phyloP scores from a whole-genome alignment of 2,329 filamentous ascomycete genomes.

The Penicillium crustosum region DNA sequence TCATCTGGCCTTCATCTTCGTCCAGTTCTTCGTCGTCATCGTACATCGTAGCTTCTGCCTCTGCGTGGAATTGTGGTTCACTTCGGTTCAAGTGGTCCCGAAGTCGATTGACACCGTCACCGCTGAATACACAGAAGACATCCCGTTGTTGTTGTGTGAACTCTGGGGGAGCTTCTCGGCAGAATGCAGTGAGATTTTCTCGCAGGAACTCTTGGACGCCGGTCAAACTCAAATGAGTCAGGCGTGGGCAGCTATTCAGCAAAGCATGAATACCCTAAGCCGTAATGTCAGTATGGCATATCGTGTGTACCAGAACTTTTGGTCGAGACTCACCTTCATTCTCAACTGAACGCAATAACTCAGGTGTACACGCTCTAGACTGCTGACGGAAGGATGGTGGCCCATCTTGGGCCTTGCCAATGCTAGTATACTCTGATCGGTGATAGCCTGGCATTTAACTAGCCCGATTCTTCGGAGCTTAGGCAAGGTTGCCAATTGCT shows the following conservation, averaged over 20 bases:
- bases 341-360: constrained; percentile 90
- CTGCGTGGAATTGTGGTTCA: constrained; percentile 32
- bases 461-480: constrained; percentile 93
- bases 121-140: constrained; percentile 97
- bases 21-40: constrained; percentile 47
- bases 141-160: constrained; percentile 94
- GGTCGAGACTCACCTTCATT: constrained; percentile 62
- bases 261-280: constrained; percentile 80
- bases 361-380: constrained; percentile 87
- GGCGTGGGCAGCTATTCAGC: constrained; percentile 83
- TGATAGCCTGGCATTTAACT: constrained; percentile 90
- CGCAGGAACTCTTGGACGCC: constrained; percentile 88
- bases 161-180: constrained; percentile 80
- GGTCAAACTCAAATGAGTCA: constrained; percentile 92
- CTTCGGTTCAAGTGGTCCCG: constrained; percentile 71
- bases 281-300: constrained; percentile 1
- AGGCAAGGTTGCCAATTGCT: constrained; percentile 77
- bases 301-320: background rate
- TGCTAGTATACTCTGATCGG: constrained; percentile 82
- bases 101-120: constrained; percentile 74
- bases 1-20: constrained; percentile 44
- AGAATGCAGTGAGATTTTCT: constrained; percentile 80
- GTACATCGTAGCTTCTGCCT: constrained; percentile 45
- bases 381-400: constrained; percentile 62
- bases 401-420: constrained; percentile 65